Percentiles rank a stretch among this genome's conserved stretches.
Conservation (phyloP, 495 filamentous ascomycete genomes). For the Penicillium canescens region DNA sequence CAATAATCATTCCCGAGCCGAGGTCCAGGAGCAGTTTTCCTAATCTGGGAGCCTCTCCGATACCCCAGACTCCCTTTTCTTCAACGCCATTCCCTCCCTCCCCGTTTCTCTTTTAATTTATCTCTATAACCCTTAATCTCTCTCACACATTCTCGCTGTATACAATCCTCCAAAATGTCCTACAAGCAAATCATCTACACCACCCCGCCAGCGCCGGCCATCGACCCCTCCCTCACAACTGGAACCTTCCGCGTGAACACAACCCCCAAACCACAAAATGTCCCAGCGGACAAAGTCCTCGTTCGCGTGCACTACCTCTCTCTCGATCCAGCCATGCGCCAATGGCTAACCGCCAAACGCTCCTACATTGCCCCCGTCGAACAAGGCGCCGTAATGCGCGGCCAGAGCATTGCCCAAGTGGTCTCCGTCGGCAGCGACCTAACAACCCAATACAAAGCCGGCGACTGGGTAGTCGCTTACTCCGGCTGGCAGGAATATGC, state of each 20-base stretch:
- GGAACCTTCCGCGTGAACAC: constrained; percentile 57
- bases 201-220: constrained; percentile 38
- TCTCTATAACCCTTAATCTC: background rate
- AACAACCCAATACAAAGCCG: constrained; percentile 42
- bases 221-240: constrained; percentile 38
- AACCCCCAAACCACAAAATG: constrained; percentile 43
- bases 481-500: constrained; percentile 66
- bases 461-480: constrained; percentile 51
- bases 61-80: background rate
- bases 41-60: constrained; percentile 31
- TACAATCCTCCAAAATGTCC: constrained; percentile 26
- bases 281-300: constrained; percentile 62
- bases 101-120: background rate
- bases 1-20: constrained; percentile 15
- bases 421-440: constrained; percentile 42
- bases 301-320: constrained; percentile 68
- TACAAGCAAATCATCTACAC: constrained; percentile 46
- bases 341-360: constrained; percentile 67
- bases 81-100: background rate
- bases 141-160: background rate
- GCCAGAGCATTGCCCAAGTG: constrained; percentile 56
- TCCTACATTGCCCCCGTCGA: constrained; percentile 69
- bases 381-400: constrained; percentile 68
- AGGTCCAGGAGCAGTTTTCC: constrained; percentile 32
- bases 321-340: constrained; percentile 81